Conservation (phyloP, 2,329 filamentous ascomycete genomes). For the Pestalotiopsis sp. region DNA sequence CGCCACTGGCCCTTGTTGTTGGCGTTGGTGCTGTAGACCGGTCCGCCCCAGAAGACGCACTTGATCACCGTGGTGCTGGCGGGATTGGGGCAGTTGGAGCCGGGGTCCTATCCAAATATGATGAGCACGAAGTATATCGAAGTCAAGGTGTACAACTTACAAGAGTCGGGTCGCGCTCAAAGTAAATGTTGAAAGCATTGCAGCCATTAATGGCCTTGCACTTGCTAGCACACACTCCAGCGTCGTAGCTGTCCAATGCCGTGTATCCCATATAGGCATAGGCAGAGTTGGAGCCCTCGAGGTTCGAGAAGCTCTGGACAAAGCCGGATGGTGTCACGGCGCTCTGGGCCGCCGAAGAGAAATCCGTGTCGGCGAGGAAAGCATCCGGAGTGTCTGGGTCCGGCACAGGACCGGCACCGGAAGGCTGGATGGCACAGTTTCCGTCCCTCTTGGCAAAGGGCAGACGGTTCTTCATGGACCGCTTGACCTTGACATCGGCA, state of each 20-base stretch:
- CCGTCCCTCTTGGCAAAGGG: slow-evolving; percentile 2
- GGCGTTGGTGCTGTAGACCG: slow-evolving; percentile 25
- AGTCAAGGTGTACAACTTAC: neutral
- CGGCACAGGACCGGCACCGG: slow-evolving; percentile 32
- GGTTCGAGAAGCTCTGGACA: slow-evolving; percentile 31
- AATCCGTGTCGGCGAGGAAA: slow-evolving; percentile 28
- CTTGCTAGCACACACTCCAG: slow-evolving; percentile 23
- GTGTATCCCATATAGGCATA: slow-evolving; percentile 34
- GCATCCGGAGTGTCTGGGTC: slow-evolving; percentile 33
- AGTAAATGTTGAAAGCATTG: slow-evolving; percentile 32
- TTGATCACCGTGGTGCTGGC: slow-evolving; percentile 29
- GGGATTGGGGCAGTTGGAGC: slow-evolving; percentile 22
- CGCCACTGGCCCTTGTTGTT: slow-evolving; percentile 24
- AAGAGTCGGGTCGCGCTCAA: slow-evolving; percentile 30
- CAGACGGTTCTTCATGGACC: neutral
- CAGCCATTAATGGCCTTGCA: slow-evolving; percentile 28
- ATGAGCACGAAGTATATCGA: neutral
- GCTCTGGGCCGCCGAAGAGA: slow-evolving; percentile 22
- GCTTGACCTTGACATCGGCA: neutral
- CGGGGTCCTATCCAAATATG: slow-evolving; percentile 17
- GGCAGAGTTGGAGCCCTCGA: slow-evolving; percentile 31
- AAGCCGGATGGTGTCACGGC: slow-evolving; percentile 36
- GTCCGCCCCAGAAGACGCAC: slow-evolving; percentile 32
- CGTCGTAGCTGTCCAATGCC: slow-evolving; percentile 25
- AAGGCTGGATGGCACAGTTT: slow-evolving; percentile 15